Base-by-base conservation (phyloP, 164 flowering plant genomes). In the Cinnamomum micranthum region DNA sequence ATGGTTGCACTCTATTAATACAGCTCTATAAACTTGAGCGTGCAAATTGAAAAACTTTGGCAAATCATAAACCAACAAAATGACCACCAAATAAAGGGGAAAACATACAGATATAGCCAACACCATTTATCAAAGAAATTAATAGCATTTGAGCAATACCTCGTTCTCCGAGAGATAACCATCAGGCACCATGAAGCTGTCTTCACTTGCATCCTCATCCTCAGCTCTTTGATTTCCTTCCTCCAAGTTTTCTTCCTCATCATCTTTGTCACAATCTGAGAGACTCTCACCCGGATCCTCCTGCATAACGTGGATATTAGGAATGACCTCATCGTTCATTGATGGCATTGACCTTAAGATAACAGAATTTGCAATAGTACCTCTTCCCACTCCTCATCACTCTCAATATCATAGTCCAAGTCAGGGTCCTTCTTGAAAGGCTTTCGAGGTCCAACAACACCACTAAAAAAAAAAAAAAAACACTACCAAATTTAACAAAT, bases 361-460 rank as follows among this genome's bases (percentile, higher is more conserved):
- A 19, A 74, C 22, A 59, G 65, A 60, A 60, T 6, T 11, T 15
- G 6, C 35, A 1, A 72, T 19, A 64, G 20, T 85, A 96, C 99
- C 99, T 94, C 99, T 80, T 90, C 98, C 99, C 99, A 96, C 81
- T 96, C 98, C 81, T 92, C 98, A 79, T 96, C 99, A 78, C 99
- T 96, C 76, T 94, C 98, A 77, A 88, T 76, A 41, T 94, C 95
- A 83, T 96, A 96, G 77, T 96, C 97, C 83, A 96, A 71, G 25
- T 88, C 88, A 17, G 97, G 92, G 62, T 94, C 99, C 88, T 86
- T 91, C 79, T 72, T 83, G 14, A 89, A 80, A 64, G 98, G 99
- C 68, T 83, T 85, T 65, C 92, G 89, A 20, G 93, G 86, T 65
- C 92, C 86, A 76, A 94, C 83, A 76, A 87, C 81, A 74, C 79